Evolutionary conservation across 2,329 filamentous ascomycete genomes (phyloP).

Genomic region (Elsinoe batatas): DNA sequence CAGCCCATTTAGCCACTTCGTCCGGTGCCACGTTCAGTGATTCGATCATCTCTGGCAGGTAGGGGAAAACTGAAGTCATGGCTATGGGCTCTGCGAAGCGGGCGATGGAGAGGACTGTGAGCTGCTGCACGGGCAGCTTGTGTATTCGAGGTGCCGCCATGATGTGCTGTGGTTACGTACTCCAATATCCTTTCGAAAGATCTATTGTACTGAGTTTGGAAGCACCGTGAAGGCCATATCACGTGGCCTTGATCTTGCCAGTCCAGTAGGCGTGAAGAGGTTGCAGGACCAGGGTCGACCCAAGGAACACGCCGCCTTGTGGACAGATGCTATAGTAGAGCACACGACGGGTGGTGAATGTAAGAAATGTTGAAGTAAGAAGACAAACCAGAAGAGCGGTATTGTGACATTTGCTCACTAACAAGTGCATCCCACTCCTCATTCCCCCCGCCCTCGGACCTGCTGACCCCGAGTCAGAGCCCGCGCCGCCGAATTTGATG

Average conservation of each 20-base stretch:
- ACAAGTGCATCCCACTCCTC: neutral
- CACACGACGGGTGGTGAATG: neutral
- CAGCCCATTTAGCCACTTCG: conserved; percentile 72
- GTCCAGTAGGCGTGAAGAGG: too few species aligned
- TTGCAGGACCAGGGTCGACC: neutral
- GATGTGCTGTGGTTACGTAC: neutral
- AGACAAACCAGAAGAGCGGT: neutral
- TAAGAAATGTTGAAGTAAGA: neutral
- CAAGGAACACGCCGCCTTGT: neutral
- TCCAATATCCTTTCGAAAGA: neutral
- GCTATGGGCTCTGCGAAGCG: conserved; percentile 87
- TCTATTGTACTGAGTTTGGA: neutral
- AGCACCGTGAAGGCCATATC: neutral
- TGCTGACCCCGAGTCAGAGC: neutral
- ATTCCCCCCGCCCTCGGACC: neutral
- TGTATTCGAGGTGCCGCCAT: conserved; percentile 8
- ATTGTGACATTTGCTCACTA: neutral
- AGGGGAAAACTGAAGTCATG: conserved; percentile 85
- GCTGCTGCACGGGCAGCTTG: conserved; percentile 60
- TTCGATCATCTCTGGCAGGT: conserved; percentile 82
- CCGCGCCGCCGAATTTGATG: neutral
- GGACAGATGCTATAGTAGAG: too few species aligned
- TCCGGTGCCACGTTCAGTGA: conserved; percentile 63
- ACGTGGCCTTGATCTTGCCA: neutral
- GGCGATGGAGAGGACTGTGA: conserved; percentile 83